Base-by-base conservation (phyloP, 129 eudicot species). In the Flaveria trinervia region DNA sequence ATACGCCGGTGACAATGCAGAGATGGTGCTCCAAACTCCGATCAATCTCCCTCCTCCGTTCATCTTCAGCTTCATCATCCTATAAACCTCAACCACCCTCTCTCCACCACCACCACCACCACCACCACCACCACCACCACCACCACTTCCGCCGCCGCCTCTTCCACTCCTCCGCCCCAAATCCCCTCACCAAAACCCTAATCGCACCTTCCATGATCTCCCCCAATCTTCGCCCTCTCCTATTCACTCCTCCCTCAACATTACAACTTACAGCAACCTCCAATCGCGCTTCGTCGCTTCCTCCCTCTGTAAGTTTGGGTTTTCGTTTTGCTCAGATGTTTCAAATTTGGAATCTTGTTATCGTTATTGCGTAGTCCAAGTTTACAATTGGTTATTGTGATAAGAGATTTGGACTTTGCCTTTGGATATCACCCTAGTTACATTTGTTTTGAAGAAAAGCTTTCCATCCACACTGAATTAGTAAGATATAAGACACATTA, bases 1-100 rank as follows among this genome's bases (percentile, higher is more conserved):
- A 64, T 28, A 64, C 13, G 25, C 70, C 6, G 23, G 48, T 33
- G 18, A 80, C 65, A 79, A 88, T 91, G 94, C 90, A 88, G 85
- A 72, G 90, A 83, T 88, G 85, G 86, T 88, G 88, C 79, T 77
- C 89, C 70, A 88, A 85, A 75, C 80, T 91, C 91, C 92, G 91
- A 56, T 77, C 88, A 73, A 39, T 88, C 75, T 73, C 87, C 81
- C 82, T 75, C 78, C 49, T 82, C 84, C 80, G 22, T 8, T 51
- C 80, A 49, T 30, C 74, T 41, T 62, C 79, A 11, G 33, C 79
- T 18, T 61, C 33, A 11, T 45, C 79, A 25, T 61, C 54, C n/a
- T 46, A 69, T 48, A 74, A 62, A 70, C 46, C 87, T 18, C 83
- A 46, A 33, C 59, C 69, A 43, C 45, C 30, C 73, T 44, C 84